Evolutionary conservation across 2,329 filamentous ascomycete genomes (phyloP), one percentile per base, ranked within the genome.

Genomic region (Fusarium sp.): DNA sequence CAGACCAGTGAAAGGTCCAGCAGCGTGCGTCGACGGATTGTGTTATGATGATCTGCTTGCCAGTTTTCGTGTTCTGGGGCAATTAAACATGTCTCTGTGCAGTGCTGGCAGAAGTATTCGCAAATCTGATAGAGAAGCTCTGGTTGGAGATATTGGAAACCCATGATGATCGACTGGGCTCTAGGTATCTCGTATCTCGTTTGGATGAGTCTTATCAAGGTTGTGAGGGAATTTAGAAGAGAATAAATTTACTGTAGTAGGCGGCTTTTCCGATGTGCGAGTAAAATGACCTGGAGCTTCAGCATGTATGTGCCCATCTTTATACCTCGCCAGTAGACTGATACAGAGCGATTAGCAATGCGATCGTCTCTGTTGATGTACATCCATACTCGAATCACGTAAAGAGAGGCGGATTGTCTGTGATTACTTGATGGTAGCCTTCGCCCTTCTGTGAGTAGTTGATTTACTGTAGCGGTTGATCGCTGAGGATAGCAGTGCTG

Each of bases 71-170:
- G 6, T 3, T 19, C 7, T 6, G 49, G 52, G 6, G 28, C 19
- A 3, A 17, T 1, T 11, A 28, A 19, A 42, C 52, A 15, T 8
- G 51, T 50, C 7, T 58, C 52, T 13, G 28, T 15, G 19, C 62
- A 67, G 38, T 67, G 65, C 17, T 24, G 52, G n/a, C 65, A 67
- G 17, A 67, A 39, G 4, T 51, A 15, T 19, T 63, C 42, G 21
- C 36, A 67, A 9, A 57, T 63, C 21, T 47, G 22, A 1, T 53
- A 17, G 17, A 62, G 17, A 7, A 65, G 17, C 13, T 62, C 57
- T 5, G 22, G 1, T 7, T n/a, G 42, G 6, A 57, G 38, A 8
- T 44, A 1, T n/a, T 22, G 19, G 10, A 54, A 40, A 14, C 6
- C n/a, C 47, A 53, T 57, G 31, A 4, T 33, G 28, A 10, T 24